Conservation (phyloP, 495 filamentous ascomycete species). For the Penicillium coprophilum region DNA sequence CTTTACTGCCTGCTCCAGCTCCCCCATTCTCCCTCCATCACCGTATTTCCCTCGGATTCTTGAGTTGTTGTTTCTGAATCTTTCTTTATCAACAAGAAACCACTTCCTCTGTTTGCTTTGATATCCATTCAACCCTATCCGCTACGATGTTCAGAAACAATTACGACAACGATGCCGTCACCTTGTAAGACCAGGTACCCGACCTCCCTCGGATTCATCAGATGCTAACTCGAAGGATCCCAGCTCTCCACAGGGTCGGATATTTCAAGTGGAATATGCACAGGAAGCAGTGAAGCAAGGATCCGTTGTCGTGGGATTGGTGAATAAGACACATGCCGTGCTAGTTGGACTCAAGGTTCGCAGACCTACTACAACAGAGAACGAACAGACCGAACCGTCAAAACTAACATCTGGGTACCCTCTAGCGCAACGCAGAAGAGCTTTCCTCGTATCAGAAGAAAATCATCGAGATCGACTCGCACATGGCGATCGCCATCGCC, state of each 20-base stretch:
- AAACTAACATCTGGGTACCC: constrained; percentile 8
- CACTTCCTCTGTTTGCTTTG: constrained; percentile 1
- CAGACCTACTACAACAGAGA: constrained; percentile 5
- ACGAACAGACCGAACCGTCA: not conserved
- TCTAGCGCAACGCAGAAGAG: constrained; percentile 97
- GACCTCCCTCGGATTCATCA: constrained; percentile 26
- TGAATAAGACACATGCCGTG: constrained; percentile 96
- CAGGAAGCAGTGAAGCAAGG: constrained; percentile 98
- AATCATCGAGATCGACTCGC: constrained; percentile 93
- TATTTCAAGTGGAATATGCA: constrained; percentile 99
- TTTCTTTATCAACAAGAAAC: constrained; percentile 10
- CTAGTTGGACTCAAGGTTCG: constrained; percentile 93
- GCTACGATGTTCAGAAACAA: constrained; percentile 96
- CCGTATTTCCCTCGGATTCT: constrained; percentile 17
- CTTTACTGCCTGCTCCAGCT: constrained; percentile 34
- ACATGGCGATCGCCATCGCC: constrained; percentile 93
- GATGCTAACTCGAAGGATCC: constrained; percentile 18
- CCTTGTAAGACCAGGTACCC: constrained; percentile 70
- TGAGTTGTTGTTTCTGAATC: constrained; percentile 24
- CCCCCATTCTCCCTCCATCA: constrained; percentile 24
- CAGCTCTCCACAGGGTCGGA: constrained; percentile 97
- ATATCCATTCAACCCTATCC: constrained; percentile 11
- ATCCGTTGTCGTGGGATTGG: constrained; percentile 93
- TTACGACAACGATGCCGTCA: constrained; percentile 99
- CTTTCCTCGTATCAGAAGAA: constrained; percentile 99